Base-by-base conservation (phyloP, 1,284 basidiomycete genomes). In the Waitea zeae region DNA sequence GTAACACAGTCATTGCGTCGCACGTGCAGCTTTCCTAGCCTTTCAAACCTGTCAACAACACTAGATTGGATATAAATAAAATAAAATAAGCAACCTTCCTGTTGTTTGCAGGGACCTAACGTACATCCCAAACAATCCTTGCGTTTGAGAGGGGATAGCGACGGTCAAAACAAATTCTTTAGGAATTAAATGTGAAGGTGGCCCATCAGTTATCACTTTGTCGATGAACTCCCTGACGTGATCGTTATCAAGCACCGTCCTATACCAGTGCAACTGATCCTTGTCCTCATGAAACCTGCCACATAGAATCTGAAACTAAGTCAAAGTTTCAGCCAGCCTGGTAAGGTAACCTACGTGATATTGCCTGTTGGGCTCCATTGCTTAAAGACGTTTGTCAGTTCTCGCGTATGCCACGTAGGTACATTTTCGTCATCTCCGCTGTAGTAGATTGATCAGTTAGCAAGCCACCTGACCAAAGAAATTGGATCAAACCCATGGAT, bases 401-500 rank as follows among this genome's bases (percentile, higher is more conserved):
- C 73, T 17, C 80, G 66, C 3, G 71, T 70, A 44, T 87, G 82
- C 79, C 80, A 86, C 0, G 70, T 64, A 2, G 83, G 82, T 4
- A 87, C 83, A 39, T 88, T 87, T 20, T 73, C 68, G 42, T 87
- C 83, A 33, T 57, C 55, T 1, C 73, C 77, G 7, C 79, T 82
- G n/a, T n/a, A n/a, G n/a, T n/a, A n/a, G 41, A n/a, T 17, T 14
- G 28, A 36, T 20, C 14, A 27, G 38, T 5, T 22, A 3, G 34
- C 20, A 19, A 18, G 15, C 2, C 13, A n/a, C 12, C 15, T 20
- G n/a, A 18, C 4, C n/a, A 37, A 26, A 7, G 26, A 20, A 28
- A 18, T 7, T 26, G 7, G 18, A 22, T 34, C 15, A 31, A 47
- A 73, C 66, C 86, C 88, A 44, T 90, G 81, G 32, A 90, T 63